phyloP scores from a whole-genome alignment of 2,329 filamentous ascomycete species.

The Trichoderma hamatum region DNA sequence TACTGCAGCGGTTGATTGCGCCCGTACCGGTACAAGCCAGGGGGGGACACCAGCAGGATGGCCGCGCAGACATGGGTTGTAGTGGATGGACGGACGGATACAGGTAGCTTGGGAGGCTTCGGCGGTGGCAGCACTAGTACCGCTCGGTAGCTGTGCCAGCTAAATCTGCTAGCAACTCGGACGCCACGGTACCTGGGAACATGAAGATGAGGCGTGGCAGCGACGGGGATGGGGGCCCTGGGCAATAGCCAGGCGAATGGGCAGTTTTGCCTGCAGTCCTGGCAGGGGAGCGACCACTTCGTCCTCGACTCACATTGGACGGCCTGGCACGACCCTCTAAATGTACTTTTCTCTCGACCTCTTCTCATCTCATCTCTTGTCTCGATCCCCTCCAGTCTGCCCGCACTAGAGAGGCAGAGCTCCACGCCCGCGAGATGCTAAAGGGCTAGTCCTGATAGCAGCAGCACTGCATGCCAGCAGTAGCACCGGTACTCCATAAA shows the following conservation, averaged over 20 bases:
- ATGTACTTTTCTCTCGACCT: background rate
- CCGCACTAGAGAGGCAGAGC: background rate
- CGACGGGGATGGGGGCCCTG: background rate
- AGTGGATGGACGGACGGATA: background rate
- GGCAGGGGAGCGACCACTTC: slow-evolving; percentile 4
- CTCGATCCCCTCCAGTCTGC: background rate
- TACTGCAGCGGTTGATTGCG: background rate
- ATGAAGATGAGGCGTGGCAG: background rate
- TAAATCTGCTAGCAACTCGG: background rate
- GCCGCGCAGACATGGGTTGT: slow-evolving; percentile 3
- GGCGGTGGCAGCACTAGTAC: background rate
- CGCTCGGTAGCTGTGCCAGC: background rate
- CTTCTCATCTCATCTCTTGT: background rate
- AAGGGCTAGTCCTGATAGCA: background rate
- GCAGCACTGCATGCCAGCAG: background rate
- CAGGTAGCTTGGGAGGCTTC: background rate
- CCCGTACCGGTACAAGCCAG: slow-evolving; percentile 4
- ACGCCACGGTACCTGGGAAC: background rate
- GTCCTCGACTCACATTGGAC: slow-evolving; percentile 17
- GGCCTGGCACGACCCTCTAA: slow-evolving; percentile 14
- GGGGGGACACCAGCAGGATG: background rate
- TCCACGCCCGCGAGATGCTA: background rate
- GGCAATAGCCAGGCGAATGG: slow-evolving; percentile 1
- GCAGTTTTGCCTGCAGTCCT: background rate
- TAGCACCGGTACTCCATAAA: background rate